These are phyloP conservation scores for Blastocystis sp. DNA, from an alignment of 352 stramenopile genomes.

Conservation along the genomic window DNA sequence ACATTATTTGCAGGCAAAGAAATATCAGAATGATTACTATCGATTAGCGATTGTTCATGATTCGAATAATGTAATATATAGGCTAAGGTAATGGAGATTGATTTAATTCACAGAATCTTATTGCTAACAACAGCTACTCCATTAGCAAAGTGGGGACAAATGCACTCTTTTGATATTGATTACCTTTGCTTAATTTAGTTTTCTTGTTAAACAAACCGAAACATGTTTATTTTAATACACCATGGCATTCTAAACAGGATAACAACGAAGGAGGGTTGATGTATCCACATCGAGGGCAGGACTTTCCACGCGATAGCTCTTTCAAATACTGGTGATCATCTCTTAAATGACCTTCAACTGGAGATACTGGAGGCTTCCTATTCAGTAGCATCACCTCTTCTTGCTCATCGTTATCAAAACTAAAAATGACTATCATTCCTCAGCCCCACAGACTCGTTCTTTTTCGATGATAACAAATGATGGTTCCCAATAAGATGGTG, in stretches of 20 bases:
- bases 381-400: background rate
- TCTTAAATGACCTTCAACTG: too few relatives aligned
- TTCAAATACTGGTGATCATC: too few relatives aligned
- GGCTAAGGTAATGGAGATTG: background rate
- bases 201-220: too few relatives aligned
- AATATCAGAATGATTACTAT: background rate
- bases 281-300: too few relatives aligned
- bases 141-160: background rate
- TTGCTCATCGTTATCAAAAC: background rate
- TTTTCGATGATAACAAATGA: background rate
- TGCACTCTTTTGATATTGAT: background rate
- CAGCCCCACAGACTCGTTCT: background rate
- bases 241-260: too few relatives aligned
- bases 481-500: background rate
- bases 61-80: background rate
- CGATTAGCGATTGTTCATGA: background rate
- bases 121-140: background rate
- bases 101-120: background rate
- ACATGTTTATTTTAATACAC: too few relatives aligned
- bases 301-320: too few relatives aligned
- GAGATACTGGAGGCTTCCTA: background rate
- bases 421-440: background rate
- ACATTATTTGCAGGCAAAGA: background rate
- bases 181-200: background rate
- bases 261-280: too few relatives aligned